phyloP scores from a whole-genome alignment of 140 eudicot genomes.

The Eryngium alpinum region DNA sequence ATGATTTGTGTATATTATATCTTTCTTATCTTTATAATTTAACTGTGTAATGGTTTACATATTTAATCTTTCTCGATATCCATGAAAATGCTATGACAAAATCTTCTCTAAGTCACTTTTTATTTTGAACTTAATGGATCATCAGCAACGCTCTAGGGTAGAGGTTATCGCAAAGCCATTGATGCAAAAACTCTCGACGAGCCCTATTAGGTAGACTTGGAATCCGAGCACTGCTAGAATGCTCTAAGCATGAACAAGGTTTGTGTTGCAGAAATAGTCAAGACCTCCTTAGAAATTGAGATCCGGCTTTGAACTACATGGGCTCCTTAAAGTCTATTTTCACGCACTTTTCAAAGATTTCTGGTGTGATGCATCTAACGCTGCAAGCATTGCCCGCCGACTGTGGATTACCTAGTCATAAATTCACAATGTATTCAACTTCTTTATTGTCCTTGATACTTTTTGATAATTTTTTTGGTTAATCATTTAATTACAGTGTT shows the following conservation, averaged over 20 bases:
- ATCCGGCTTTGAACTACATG: conserved; percentile 95
- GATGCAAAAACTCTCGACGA: conserved; percentile 78
- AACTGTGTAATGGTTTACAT: no score
- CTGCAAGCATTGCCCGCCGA: conserved; percentile 95
- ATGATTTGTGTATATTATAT: no score
- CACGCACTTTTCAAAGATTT: conserved; percentile 78
- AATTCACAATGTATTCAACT: background rate
- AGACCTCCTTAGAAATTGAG: conserved; percentile 96
- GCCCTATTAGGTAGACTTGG: conserved; percentile 85
- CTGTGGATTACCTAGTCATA: conserved; percentile 68
- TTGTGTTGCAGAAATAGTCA: conserved; percentile 94
- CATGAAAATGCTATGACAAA: no score
- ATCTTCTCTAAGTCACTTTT: no score
- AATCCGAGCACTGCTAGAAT: conserved; percentile 79
- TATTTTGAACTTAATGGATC: no score
- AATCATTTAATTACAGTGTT: no score
- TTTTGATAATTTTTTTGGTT: no score
- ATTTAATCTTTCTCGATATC: no score
- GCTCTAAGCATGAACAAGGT: conserved; percentile 95
- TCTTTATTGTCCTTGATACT: no score
- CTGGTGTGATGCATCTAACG: conserved; percentile 84
- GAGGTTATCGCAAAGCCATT: conserved; percentile 78
- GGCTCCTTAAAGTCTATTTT: conserved; percentile 87
- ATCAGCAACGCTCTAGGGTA: conserved; percentile 71
- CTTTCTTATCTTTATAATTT: no score